Evolutionary conservation across 208 protist species (phyloP).

Genomic region (Trypanosoma caninum): DNA sequence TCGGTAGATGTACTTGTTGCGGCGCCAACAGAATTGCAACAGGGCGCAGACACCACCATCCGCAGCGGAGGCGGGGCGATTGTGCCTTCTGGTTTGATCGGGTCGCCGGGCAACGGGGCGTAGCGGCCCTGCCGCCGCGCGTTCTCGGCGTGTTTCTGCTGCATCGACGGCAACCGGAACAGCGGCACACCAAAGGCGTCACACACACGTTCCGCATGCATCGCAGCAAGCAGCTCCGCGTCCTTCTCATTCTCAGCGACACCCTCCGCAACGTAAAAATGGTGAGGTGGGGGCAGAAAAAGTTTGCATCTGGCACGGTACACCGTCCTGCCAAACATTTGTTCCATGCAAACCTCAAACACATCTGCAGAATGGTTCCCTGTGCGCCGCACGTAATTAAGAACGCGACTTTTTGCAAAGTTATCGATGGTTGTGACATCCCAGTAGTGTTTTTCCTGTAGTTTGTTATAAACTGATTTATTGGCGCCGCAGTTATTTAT

Average conservation of each 20-base stretch:
- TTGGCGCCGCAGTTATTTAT: too few species aligned
- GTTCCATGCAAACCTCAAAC: slow-evolving; percentile 40
- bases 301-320: slow-evolving; percentile 46
- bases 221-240: slow-evolving; percentile 74
- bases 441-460: slow-evolving; percentile 27
- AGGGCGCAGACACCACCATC: slow-evolving; percentile 28
- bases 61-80: slow-evolving; percentile 62
- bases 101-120: slow-evolving; percentile 61
- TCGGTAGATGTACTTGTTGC: not conserved
- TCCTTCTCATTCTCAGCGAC: slow-evolving; percentile 57
- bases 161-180: slow-evolving; percentile 57
- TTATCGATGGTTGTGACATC: slow-evolving; percentile 55
- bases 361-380: slow-evolving; percentile 27
- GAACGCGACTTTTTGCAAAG: slow-evolving; percentile 63
- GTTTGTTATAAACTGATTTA: not conserved
- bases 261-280: slow-evolving; percentile 61
- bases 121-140: slow-evolving; percentile 50
- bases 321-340: slow-evolving; percentile 24
- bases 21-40: not conserved
- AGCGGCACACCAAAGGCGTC: slow-evolving; percentile 67
- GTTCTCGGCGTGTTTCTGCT: slow-evolving; percentile 67
- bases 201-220: slow-evolving; percentile 82
- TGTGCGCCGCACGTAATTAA: slow-evolving; percentile 72
- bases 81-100: slow-evolving; percentile 54
- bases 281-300: slow-evolving; percentile 54